Evolutionary conservation across 163 green algal species (phyloP).

Genomic region (Chlamydomonas reinhardtii): DNA sequence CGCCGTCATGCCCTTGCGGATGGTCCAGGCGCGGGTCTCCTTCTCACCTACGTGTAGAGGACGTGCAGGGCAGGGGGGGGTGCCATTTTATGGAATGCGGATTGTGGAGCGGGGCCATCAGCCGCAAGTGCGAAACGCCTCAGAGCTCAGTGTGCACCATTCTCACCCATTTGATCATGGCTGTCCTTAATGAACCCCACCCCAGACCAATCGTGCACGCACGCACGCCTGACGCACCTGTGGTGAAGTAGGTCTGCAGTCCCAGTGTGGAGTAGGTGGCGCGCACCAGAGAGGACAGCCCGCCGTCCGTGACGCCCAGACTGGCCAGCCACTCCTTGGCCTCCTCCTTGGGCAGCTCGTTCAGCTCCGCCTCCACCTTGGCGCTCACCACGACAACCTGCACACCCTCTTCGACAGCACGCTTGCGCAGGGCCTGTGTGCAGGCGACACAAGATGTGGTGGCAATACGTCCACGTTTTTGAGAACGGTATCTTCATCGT

Average conservation of each 20-base stretch:
- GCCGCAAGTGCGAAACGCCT: too few relatives aligned
- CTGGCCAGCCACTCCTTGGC: constrained; percentile 92
- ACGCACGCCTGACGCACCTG: constrained; percentile 83
- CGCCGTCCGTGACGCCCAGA: constrained; percentile 91
- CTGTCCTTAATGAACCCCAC: too few relatives aligned
- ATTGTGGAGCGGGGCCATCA: too few relatives aligned
- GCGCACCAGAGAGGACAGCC: constrained; percentile 85
- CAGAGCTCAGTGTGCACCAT: too few relatives aligned
- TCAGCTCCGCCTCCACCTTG: constrained; percentile 96
- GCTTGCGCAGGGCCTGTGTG: constrained; percentile 56
- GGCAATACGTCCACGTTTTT: too few relatives aligned
- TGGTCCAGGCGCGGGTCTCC: constrained; percentile 97
- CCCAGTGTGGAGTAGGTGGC: constrained; percentile 91
- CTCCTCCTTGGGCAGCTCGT: constrained; percentile 93
- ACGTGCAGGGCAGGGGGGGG: too few relatives aligned
- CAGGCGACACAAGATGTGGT: too few relatives aligned
- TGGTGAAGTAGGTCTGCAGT: constrained; percentile 98
- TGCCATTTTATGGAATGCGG: too few relatives aligned
- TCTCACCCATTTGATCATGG: too few relatives aligned
- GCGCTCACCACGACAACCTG: constrained; percentile 92
- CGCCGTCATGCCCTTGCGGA: constrained; percentile 91
- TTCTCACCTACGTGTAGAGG: constrained; percentile 96
- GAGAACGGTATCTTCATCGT: too few relatives aligned
- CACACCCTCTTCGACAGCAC: constrained; percentile 64
- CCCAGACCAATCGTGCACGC: constrained; percentile 81